Percentiles rank a stretch among this genome's conserved stretches.
phyloP scores from a whole-genome alignment of 2,329 filamentous ascomycete species.

The Claviceps monticola region DNA sequence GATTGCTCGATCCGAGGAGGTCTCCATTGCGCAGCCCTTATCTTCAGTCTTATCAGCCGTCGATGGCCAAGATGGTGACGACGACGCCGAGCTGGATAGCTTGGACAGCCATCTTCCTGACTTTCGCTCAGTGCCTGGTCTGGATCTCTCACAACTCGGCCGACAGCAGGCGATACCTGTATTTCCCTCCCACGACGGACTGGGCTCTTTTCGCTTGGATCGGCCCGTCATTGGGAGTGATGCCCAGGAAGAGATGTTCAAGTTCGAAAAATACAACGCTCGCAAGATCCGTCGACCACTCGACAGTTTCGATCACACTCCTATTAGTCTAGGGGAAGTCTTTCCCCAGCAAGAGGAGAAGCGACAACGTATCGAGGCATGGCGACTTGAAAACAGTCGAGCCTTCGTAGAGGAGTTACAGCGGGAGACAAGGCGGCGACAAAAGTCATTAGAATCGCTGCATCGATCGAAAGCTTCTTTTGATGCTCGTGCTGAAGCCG shows the following conservation, averaged over 20 bases:
- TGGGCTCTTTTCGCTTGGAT: constrained; percentile 69
- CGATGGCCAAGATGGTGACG: constrained; percentile 33
- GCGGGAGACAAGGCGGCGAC: constrained; percentile 60
- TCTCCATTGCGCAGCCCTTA: constrained; percentile 26
- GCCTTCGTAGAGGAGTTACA: constrained; percentile 80
- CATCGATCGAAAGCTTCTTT: constrained; percentile 15
- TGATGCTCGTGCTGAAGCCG: constrained; percentile 21
- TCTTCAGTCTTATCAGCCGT: constrained; percentile 23
- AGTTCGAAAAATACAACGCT: constrained; percentile 77
- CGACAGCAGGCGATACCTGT: constrained; percentile 51
- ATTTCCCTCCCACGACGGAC: constrained; percentile 81
- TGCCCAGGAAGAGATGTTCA: constrained; percentile 75
- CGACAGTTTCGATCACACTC: constrained; percentile 38
- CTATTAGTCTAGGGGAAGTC: constrained; percentile 38
- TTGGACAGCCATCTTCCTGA: constrained; percentile 84
- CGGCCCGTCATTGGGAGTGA: constrained; percentile 36
- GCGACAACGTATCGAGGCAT: constrained; percentile 74
- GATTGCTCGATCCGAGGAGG: constrained; percentile 43
- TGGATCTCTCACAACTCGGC: constrained; percentile 12
- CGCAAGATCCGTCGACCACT: constrained; percentile 42
- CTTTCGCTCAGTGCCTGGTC: constrained; percentile 51
- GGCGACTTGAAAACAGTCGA: constrained; percentile 82
- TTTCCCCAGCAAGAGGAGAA: constrained; percentile 55
- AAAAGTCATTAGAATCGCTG: constrained; percentile 43
- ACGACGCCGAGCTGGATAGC: constrained; percentile 77